Conservation (phyloP, 192 early-diverging fungal genomes). For the Umbelopsis sp. region DNA sequence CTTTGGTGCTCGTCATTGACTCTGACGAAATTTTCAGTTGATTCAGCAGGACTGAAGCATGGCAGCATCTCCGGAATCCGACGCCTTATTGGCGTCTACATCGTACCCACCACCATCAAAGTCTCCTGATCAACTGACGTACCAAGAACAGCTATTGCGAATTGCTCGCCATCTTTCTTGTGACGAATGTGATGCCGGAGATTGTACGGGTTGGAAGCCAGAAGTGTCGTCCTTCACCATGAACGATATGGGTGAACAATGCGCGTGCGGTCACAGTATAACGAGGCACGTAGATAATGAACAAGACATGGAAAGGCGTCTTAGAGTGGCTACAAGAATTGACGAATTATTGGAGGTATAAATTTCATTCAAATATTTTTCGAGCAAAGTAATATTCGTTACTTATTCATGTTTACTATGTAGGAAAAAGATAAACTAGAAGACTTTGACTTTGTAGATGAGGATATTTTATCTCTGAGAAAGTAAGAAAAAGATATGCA, state of each 20-base stretch:
- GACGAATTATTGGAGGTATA: slow-evolving; percentile 51
- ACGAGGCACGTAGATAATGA: slow-evolving; percentile 48
- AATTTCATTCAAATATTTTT: not conserved
- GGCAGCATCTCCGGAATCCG: slow-evolving; percentile 23
- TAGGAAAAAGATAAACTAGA: slow-evolving; percentile 57
- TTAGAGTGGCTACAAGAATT: slow-evolving; percentile 53
- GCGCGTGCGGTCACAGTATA: slow-evolving; percentile 52
- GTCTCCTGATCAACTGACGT: slow-evolving; percentile 28
- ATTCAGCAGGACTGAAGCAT: slow-evolving; percentile 20
- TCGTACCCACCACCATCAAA: slow-evolving; percentile 45
- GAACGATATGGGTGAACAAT: slow-evolving; percentile 38
- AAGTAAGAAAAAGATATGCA: slow-evolving; percentile 46
- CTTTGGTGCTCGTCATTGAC: not conserved
- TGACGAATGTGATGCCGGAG: slow-evolving; percentile 36
- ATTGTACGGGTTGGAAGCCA: slow-evolving; percentile 56
- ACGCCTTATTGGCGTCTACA: slow-evolving; percentile 23
- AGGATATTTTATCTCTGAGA: slow-evolving; percentile 47
- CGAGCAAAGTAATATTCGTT: not conserved
- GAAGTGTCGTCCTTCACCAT: slow-evolving; percentile 27
- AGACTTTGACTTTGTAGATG: slow-evolving; percentile 56
- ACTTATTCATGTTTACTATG: not conserved
- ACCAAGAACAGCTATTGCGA: slow-evolving; percentile 50
- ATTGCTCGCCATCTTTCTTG: slow-evolving; percentile 54
- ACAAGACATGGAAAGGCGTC: slow-evolving; percentile 48
- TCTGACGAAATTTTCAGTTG: slow-evolving; percentile 13